Evolutionary conservation across 495 filamentous ascomycete species (phyloP).

Genomic region (Aspergillus biplanus): DNA sequence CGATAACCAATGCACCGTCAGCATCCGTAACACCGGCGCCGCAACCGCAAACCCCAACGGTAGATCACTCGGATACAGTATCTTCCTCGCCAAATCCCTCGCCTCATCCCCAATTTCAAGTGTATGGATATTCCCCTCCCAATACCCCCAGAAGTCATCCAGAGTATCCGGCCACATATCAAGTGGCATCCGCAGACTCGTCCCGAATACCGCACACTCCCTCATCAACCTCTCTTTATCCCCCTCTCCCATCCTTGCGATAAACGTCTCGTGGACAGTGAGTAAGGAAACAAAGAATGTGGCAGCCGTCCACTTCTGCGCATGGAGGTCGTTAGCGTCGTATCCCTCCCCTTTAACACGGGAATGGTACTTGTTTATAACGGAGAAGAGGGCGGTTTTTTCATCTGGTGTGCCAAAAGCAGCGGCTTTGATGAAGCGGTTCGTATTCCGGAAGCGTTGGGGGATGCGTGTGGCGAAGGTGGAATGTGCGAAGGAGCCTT

Average conservation of each 20-base stretch:
- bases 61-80: neutral
- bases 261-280: slow-evolving; percentile 18
- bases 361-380: slow-evolving; percentile 24
- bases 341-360: slow-evolving; percentile 31
- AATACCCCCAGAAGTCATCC: slow-evolving; percentile 43
- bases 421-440: slow-evolving; percentile 45
- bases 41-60: neutral
- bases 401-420: slow-evolving; percentile 38
- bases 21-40: too few relatives aligned
- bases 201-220: slow-evolving; percentile 40
- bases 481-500: slow-evolving; percentile 32
- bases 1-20: too few relatives aligned
- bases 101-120: neutral
- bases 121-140: slow-evolving; percentile 25
- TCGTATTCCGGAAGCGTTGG: slow-evolving; percentile 41
- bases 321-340: slow-evolving; percentile 32
- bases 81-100: neutral
- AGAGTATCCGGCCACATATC: slow-evolving; percentile 39
- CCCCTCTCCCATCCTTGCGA: neutral
- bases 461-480: slow-evolving; percentile 40
- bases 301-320: slow-evolving; percentile 45
- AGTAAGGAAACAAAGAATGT: slow-evolving; percentile 38
- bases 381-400: slow-evolving; percentile 28
- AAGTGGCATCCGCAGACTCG: slow-evolving; percentile 36
- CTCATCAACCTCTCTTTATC: slow-evolving; percentile 36